These are phyloP conservation scores for Pseudocercospora cruenta DNA, from an alignment of 2,329 filamentous ascomycete genomes.

Conservation along the genomic window DNA sequence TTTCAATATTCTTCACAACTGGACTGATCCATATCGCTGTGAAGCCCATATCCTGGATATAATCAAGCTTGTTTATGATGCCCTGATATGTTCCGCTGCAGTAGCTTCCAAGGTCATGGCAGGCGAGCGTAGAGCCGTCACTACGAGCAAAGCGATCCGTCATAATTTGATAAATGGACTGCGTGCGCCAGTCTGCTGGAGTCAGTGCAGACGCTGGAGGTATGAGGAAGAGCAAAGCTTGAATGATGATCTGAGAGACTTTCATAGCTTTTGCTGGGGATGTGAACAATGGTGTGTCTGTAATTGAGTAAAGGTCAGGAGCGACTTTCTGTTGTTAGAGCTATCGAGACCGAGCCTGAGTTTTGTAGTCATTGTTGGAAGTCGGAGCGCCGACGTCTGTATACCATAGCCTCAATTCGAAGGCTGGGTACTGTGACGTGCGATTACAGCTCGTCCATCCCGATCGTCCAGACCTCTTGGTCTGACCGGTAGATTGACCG, in stretches of 20 bases:
- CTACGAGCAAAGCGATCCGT: conserved; percentile 60
- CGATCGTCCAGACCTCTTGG: neutral
- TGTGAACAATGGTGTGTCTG: too few relatives aligned
- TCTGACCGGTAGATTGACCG: neutral
- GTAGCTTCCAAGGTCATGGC: conserved; percentile 47
- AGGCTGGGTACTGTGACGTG: too few relatives aligned
- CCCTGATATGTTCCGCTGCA: conserved; percentile 55
- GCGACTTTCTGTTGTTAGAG: too few relatives aligned
- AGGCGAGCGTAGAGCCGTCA: conserved; percentile 48
- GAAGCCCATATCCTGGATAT: conserved; percentile 55
- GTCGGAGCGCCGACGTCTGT: too few relatives aligned
- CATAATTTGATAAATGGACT: conserved; percentile 62
- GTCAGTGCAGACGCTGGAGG: conserved; percentile 15
- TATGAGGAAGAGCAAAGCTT: conserved; percentile 6
- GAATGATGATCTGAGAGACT: neutral
- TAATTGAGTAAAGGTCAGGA: too few relatives aligned
- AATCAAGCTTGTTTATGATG: conserved; percentile 50
- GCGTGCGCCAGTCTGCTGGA: conserved; percentile 44
- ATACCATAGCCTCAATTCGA: too few relatives aligned
- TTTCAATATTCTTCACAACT: conserved; percentile 45
- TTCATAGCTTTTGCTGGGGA: neutral
- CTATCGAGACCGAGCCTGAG: neutral
- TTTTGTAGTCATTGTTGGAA: neutral
- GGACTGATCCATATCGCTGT: conserved; percentile 48
- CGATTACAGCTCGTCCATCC: too few relatives aligned